phyloP scores from a whole-genome alignment of 768 basidiomycete genomes.

The Pleurotus tuber-regium region DNA sequence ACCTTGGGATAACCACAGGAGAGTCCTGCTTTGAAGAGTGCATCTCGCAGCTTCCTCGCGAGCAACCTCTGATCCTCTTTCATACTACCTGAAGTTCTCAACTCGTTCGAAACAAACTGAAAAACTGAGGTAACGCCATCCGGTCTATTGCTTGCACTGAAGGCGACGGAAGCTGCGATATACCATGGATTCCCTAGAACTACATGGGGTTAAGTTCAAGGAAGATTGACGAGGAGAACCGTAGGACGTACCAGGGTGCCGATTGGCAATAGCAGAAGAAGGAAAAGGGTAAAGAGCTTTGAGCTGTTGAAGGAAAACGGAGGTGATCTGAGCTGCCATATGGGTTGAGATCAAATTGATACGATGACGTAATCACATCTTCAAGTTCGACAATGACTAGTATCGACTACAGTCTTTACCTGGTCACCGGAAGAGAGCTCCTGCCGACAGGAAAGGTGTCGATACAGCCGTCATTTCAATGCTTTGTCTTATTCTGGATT shows the following conservation, averaged over 20 bases:
- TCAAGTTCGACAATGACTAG: too few relatives aligned
- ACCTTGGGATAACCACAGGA: constrained; percentile 60
- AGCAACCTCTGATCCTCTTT: constrained; percentile 38
- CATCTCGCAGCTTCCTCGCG: constrained; percentile 58
- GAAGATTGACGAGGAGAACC: too few relatives aligned
- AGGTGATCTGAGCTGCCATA: too few relatives aligned
- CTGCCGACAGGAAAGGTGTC: constrained; percentile 74
- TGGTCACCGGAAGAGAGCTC: constrained; percentile 81
- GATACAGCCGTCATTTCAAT: constrained; percentile 1
- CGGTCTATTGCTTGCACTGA: constrained; percentile 56
- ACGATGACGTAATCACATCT: too few relatives aligned
- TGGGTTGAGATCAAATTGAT: too few relatives aligned
- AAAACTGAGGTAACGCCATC: constrained; percentile 59
- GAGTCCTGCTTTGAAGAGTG: constrained; percentile 59
- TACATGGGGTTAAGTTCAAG: constrained; percentile 13
- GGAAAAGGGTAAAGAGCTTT: not conserved
- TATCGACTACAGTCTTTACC: constrained; percentile 74
- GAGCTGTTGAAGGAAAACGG: not conserved
- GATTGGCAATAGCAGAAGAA: too few relatives aligned
- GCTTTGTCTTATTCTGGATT: constrained; percentile 3
- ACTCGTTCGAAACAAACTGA: constrained; percentile 43
- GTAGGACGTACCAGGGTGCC: too few relatives aligned
- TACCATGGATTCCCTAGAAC: constrained; percentile 52
- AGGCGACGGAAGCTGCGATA: constrained; percentile 53
- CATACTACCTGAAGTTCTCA: constrained; percentile 27